phyloP scores from a whole-genome alignment of 139 green algal species.

The Closterium sp. region DNA sequence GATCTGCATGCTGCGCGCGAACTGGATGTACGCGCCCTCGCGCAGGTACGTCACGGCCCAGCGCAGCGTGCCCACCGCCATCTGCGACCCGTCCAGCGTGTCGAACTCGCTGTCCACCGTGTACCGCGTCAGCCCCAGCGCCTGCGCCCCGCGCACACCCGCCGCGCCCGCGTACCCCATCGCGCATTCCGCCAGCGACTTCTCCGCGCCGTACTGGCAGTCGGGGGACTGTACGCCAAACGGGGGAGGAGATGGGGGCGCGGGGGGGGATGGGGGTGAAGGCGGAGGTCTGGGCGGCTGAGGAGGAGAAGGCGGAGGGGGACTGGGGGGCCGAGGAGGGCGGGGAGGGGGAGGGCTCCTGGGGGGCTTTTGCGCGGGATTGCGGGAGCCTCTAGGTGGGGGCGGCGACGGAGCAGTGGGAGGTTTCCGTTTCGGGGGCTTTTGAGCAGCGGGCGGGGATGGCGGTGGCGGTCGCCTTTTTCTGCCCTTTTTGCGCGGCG shows the following conservation, averaged over 20 bases:
- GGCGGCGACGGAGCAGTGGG: too few species aligned
- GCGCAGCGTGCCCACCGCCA: background rate
- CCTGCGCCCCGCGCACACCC: background rate
- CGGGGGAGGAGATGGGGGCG: too few species aligned
- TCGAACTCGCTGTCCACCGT: constrained; percentile 5
- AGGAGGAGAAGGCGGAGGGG: background rate
- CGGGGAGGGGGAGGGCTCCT: background rate
- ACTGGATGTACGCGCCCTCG: background rate
- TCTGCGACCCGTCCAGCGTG: background rate
- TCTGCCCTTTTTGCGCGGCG: too few species aligned
- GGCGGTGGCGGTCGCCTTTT: too few species aligned
- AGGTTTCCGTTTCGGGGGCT: too few species aligned
- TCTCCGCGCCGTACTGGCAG: background rate
- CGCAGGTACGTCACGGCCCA: background rate
- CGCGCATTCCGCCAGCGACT: background rate
- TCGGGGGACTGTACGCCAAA: background rate
- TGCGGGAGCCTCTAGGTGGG: too few species aligned
- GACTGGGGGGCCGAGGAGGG: background rate
- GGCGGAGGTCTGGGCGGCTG: background rate
- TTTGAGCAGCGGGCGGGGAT: too few species aligned
- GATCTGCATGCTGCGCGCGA: background rate
- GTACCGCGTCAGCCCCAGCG: background rate
- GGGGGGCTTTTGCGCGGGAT: too few species aligned
- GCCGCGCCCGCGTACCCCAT: constrained; percentile 7
- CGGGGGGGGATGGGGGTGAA: too few species aligned